Conservation (phyloP, 768 basidiomycete genomes). For the Omphalotus guepiniiformis region DNA sequence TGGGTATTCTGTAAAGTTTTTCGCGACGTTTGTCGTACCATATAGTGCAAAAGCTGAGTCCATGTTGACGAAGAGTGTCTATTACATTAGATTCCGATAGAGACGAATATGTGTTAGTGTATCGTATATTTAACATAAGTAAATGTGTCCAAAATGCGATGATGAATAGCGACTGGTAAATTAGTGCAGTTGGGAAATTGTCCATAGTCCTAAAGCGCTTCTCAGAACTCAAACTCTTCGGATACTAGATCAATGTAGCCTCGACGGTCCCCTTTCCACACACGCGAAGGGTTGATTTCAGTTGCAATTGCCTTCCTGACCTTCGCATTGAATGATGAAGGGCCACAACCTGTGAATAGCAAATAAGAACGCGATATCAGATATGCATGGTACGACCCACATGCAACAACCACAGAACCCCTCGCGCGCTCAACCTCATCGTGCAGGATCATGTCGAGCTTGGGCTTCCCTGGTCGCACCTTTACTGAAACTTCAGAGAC, state of each 20-base stretch:
- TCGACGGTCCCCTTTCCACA: constrained; percentile 51
- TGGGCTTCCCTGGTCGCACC: constrained; percentile 64
- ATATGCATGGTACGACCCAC: constrained; percentile 37
- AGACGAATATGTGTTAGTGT: too few relatives aligned
- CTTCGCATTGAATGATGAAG: constrained; percentile 61
- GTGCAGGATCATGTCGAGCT: constrained; percentile 53
- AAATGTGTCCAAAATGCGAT: too few relatives aligned
- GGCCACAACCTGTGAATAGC: constrained; percentile 54
- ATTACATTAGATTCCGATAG: too few relatives aligned
- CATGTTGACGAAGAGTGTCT: too few relatives aligned
- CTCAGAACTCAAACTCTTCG: constrained; percentile 67
- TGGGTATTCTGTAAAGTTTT: too few relatives aligned
- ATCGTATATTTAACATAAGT: too few relatives aligned
- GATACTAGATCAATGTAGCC: constrained; percentile 59
- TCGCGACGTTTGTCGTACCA: too few relatives aligned
- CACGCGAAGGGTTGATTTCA: constrained; percentile 52
- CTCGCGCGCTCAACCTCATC: constrained; percentile 57
- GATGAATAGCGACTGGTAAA: too few relatives aligned
- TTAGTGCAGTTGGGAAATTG: too few relatives aligned
- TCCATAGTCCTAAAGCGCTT: too few relatives aligned
- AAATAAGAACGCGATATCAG: not conserved
- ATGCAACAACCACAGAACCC: constrained; percentile 63
- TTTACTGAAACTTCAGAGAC: constrained; percentile 57
- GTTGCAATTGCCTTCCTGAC: constrained; percentile 61
- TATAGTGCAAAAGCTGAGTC: too few relatives aligned